Base-by-base conservation (phyloP, 148 eudicot genomes). In the Suaeda aralocaspica region DNA sequence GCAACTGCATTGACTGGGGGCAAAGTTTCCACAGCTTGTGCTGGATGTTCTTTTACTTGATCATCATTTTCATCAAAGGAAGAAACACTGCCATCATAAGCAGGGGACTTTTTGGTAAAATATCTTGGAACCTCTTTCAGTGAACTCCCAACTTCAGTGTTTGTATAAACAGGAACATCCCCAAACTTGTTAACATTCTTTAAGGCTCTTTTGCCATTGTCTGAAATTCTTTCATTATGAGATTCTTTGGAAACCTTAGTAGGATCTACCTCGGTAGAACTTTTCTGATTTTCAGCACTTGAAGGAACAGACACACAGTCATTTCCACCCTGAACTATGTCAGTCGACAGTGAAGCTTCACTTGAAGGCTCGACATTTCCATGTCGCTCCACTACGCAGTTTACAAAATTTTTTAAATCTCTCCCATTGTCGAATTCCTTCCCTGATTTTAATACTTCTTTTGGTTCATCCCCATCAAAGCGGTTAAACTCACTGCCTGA, bases 51-150 rank as follows among this genome's bases (percentile, higher is more conserved):
- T 26, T 62, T 56, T 36, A 68, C 21, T 76, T 74, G 85, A 71
- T 86, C 80, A 56, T 93, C 89, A 69, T 63, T 79, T 81, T 80
- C 96, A 53, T 91, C 92, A 70, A 55, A 84, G 28, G 95, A 93
- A 77, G 96, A 93, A 64, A 80, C 84, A 71, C 89, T 88, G 24
- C 84, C 88, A 29, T 89, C 91, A 70, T 83, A 77, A 55, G 73
- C 88, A 41, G 79, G 77, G 50, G 81, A 83, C 24, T 59, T 76
- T 67, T 77, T 66, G 62, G 75, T 65, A 30, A 78, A 78, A 61
- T 78, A 82, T 71, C 74, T 81, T 16, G 39, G 25, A 69, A 30
- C 22, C 12, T 67, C 70, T n/a, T 19, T 30, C 18, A 50, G 39
- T 16, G 46, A 28, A 26, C 25, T 50, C 25, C 29, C 59, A 21